Base-by-base conservation (phyloP, 768 basidiomycete genomes). In the Lyophyllum decastes region DNA sequence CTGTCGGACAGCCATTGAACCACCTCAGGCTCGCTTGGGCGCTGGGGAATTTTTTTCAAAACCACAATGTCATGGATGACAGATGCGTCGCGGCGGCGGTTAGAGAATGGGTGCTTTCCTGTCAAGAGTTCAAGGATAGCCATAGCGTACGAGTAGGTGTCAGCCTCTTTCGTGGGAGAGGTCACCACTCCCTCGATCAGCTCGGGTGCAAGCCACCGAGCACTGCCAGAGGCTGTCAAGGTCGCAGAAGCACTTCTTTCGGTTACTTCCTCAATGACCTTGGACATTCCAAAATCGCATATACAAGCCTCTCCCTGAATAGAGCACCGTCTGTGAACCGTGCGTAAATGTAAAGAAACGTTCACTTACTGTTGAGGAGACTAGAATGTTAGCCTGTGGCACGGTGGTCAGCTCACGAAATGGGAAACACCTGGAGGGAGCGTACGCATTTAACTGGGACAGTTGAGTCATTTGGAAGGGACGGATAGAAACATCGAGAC, bases 231-330 rank as follows among this genome's bases (percentile, higher is more conserved):
- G n/a, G 71, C 69, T 1, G 82, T 81, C 51, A 86, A 68, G 3
- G 78, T 79, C n/a, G 72, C 65, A 25, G 81, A 78, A 33, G 76
- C 75, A 25, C 73, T 65, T 56, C 69, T 79, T 55, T 82, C 83
- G 1, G 83, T 80, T 26, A 86, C 76, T 43, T 85, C 83, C 57
- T 81, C 81, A 35, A 87, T 77, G 26, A 86, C 72, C 64, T 83
- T 85, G 17, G 86, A 81, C 72, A 87, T 81, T 43, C 85, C 85
- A 65, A 88, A 87, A 61, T 88, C 86, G 58, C 82, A 83, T 14
- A 88, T 81, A 30, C 81, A 74, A 24, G 85, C 79, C 59, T 81
- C 72, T 12, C 77, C 79, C 85, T 86, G 50, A 5, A 12, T 25
- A 38, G 35, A 24, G 8, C 17, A 55, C 17, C 26, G 46, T 49